Base-by-base conservation (phyloP, 257 asterid genomes). In the Solanum gandarillasii region DNA sequence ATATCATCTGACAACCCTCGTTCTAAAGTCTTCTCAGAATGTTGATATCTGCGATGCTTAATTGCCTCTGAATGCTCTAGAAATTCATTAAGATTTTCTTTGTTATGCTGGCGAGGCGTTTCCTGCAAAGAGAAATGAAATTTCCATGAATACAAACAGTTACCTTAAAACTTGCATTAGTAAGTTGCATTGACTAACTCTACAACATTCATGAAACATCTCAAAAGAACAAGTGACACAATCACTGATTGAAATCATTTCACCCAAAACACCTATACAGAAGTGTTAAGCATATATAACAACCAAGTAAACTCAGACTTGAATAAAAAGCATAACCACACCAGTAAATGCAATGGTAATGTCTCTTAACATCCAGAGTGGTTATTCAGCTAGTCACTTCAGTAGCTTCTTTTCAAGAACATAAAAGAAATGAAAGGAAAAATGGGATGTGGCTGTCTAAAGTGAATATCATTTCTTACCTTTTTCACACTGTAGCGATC, bases 21-120 rank as follows among this genome's bases (percentile, higher is more conserved):
- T 62, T 90, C 94, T 60, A 74, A 46, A n/a, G 78, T 87, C 74
- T 87, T 86, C 55, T 90, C 87, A 21, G 81, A 88, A 67, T 91
- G 91, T 72, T 85, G 91, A 85, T 84, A 81, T 25, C 31, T 78
- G 48, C 85, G 93, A 31, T 86, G 86, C 89, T 86, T 85, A 6
- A 29, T 34, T 58, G 31, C 89, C 31, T 72, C 87, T 4, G 87
- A 29, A 4, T 38, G 76, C 65, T 71, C 87, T 20, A 58, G 86
- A 60, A 31, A 86, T 35, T 88, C 90, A 32, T 73, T 48, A 82
- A 16, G 86, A 48, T 48, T 82, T 82, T 29, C 86, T 82, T 48
- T 48, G 86, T 82, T 48, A 82, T 82, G 43, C 70, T 58, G 86
- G 21, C 1, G 31, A 48, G 86, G 86, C 21, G 35, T 82, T 82